These are phyloP conservation scores for Linderina pennispora DNA, from an alignment of 192 early-diverging fungal species.

Conservation along the genomic window DNA sequence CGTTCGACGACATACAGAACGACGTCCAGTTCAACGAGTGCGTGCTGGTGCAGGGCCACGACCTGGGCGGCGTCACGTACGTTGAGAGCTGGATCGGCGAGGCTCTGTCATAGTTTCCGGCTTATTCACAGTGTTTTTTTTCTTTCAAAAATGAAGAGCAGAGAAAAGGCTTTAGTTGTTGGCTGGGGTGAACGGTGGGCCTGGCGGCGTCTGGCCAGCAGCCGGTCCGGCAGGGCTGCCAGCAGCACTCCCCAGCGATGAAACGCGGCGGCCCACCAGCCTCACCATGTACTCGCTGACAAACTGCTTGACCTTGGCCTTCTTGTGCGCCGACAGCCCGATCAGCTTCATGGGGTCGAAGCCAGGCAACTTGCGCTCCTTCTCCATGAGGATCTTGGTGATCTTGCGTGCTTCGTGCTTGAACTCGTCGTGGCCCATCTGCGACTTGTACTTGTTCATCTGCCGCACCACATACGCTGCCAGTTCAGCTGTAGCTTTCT, in stretches of 20 bases:
- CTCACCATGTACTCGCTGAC: slow-evolving; percentile 34
- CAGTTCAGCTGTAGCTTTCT: slow-evolving; percentile 35
- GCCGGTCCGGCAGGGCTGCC: neutral
- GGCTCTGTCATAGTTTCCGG: no score
- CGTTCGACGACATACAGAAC: slow-evolving; percentile 75
- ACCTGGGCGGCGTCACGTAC: slow-evolving; percentile 51
- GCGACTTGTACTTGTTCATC: slow-evolving; percentile 40
- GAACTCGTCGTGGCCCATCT: slow-evolving; percentile 41
- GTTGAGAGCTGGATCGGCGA: slow-evolving; percentile 59
- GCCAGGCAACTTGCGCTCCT: slow-evolving; percentile 37
- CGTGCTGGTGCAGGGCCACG: slow-evolving; percentile 46
- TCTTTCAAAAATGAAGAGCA: neutral
- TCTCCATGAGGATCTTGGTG: slow-evolving; percentile 47
- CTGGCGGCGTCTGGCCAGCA: slow-evolving; percentile 1
- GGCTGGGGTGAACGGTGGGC: no score
- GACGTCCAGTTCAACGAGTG: slow-evolving; percentile 59
- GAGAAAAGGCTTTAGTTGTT: neutral
- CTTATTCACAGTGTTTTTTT: no score
- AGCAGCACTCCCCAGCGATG: neutral
- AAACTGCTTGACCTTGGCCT: slow-evolving; percentile 45
- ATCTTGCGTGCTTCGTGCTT: slow-evolving; percentile 49
- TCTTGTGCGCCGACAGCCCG: slow-evolving; percentile 38
- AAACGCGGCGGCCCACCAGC: slow-evolving; percentile 9
- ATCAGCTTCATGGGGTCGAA: slow-evolving; percentile 40
- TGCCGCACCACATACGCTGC: slow-evolving; percentile 39